Base-by-base conservation (phyloP, 2,329 filamentous ascomycete species). In the Pseudofabraea citricarpa region DNA sequence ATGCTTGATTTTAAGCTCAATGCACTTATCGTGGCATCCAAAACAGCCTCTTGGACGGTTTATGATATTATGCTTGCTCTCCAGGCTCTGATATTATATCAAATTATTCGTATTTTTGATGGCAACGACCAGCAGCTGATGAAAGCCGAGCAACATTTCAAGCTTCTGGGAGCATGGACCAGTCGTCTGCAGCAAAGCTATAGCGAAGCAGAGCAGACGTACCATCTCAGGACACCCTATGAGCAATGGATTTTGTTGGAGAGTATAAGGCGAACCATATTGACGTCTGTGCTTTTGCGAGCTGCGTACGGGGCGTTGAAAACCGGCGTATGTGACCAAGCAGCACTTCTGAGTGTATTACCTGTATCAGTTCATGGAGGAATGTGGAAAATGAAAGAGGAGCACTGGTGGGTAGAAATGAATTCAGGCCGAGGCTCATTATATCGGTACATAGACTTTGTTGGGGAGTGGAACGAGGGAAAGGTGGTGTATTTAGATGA, bases 241-340 rank as follows among this genome's bases (percentile, higher is more conserved):
- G 19, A 41, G 22, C 41, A 46, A 18, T 66, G 63, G 62, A 45
- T 64, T 6, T 31, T 64, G n/a, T 43, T 55, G 7, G 64, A 65
- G 46, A 61, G 59, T 32, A 55, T 61, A 18, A 49, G 63, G 15
- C 56, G 63, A 2, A 56, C 57, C 1, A 32, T 52, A 5, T 48
- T 55, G 38, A 44, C 52, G 12, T 50, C 52, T 9, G 31, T 51
- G 10, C 13, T 58, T 4, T 9, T 58, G 4, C 40, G 48, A 20
- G 42, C 45, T n/a, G 13, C 53, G 6, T 53, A 49, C 26, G 23
- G 36, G 7, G 32, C 26, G 5, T 24, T 43, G 7, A 46, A 49
- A 36, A 29, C 48, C 37, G 52, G 55, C 4, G 43, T 41, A 27
- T 46, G 46, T n/a, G 39, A 46, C 2, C 23, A 32, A 1, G 38